Conservation (phyloP, 73 alveolate species). For the Breviolum minutum region DNA sequence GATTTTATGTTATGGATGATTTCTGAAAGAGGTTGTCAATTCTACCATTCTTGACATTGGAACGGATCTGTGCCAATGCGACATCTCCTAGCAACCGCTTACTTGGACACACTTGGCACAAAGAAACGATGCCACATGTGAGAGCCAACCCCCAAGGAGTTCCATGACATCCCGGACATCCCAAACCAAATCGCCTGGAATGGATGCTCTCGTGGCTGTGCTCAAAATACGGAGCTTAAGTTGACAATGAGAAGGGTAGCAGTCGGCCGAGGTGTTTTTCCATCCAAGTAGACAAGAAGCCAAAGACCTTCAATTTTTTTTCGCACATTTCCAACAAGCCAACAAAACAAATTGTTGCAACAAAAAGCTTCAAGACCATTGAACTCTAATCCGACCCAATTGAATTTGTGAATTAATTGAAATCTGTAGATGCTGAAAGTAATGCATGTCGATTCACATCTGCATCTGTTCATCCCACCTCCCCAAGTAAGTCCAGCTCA, state of each 20-base stretch:
- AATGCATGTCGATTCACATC: neutral
- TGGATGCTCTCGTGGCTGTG: too few species aligned
- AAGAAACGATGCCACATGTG: too few species aligned
- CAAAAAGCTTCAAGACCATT: neutral
- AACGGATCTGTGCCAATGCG: constrained; percentile 69
- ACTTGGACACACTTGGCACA: too few species aligned
- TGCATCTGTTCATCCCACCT: neutral
- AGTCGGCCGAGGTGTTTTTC: neutral
- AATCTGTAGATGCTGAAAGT: neutral
- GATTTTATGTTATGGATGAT: neutral
- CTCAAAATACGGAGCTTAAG: neutral
- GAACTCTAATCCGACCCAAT: neutral
- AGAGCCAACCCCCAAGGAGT: too few species aligned
- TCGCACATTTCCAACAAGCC: neutral
- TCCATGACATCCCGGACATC: too few species aligned
- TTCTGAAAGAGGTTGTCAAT: neutral
- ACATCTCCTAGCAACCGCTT: constrained; percentile 58
- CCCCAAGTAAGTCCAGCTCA: neutral
- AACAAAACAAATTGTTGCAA: neutral
- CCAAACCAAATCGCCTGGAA: too few species aligned
- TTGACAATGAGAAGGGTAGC: neutral
- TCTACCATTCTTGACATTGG: constrained; percentile 78
- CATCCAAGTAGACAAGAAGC: neutral
- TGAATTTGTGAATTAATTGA: too few species aligned
- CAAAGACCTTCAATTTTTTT: constrained; percentile 2